phyloP scores from a whole-genome alignment of 2,329 filamentous ascomycete genomes.

The Penicillium freii region DNA sequence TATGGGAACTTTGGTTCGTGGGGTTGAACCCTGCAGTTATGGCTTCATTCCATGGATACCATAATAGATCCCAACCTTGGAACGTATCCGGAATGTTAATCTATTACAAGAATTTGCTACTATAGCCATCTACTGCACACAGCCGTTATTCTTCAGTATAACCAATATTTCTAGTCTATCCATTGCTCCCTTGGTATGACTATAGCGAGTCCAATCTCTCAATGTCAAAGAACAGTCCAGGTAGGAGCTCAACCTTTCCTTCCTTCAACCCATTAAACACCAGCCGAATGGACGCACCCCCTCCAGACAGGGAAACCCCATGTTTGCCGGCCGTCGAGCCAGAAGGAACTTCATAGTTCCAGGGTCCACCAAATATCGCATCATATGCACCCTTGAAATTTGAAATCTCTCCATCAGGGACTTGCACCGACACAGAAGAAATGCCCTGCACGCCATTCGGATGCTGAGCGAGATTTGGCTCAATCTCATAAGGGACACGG shows the following conservation, averaged over 20 bases:
- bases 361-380: slow-evolving; percentile 4
- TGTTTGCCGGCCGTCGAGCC: neutral
- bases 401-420: neutral
- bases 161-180: neutral
- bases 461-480: slow-evolving; percentile 7
- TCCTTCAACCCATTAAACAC: slow-evolving; percentile 5
- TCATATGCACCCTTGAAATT: slow-evolving; percentile 5
- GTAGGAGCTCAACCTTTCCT: slow-evolving; percentile 8
- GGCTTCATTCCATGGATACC: too few relatives aligned
- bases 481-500: slow-evolving; percentile 13
- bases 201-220: neutral
- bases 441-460: slow-evolving; percentile 12
- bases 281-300: neutral
- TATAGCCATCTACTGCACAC: neutral
- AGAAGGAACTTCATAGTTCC: slow-evolving; percentile 10
- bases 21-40: too few relatives aligned
- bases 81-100: too few relatives aligned
- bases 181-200: neutral
- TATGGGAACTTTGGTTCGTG: too few relatives aligned
- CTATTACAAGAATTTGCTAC: too few relatives aligned
- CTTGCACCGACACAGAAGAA: slow-evolving; percentile 3
- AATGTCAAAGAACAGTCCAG: slow-evolving; percentile 10
- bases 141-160: neutral
- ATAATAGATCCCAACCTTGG: too few relatives aligned
- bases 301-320: neutral